phyloP scores from a whole-genome alignment of 1,284 basidiomycete species.

The Ganoderma lucidum region DNA sequence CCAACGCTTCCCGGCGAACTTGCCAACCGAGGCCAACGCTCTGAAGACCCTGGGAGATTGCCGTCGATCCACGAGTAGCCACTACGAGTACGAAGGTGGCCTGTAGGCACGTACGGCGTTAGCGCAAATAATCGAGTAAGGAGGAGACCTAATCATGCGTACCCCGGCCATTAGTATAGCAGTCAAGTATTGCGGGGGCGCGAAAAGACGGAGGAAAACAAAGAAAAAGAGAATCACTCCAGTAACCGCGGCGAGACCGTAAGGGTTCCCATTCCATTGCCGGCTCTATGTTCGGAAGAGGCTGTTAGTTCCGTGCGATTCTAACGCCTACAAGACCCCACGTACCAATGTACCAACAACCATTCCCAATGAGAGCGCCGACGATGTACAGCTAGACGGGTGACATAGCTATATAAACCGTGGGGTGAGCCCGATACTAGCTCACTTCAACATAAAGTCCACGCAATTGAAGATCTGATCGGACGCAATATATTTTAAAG shows the following conservation, averaged over 20 bases:
- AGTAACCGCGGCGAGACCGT: slow-evolving; percentile 62
- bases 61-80: slow-evolving; percentile 71
- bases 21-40: slow-evolving; percentile 62
- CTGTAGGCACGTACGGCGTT: slow-evolving; percentile 35
- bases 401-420: slow-evolving; percentile 46
- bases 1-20: slow-evolving; percentile 64
- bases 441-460: neutral
- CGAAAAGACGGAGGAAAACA: slow-evolving; percentile 60
- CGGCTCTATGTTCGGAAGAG: slow-evolving; percentile 45
- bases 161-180: slow-evolving; percentile 49
- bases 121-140: neutral
- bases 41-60: slow-evolving; percentile 49
- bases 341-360: slow-evolving; percentile 65
- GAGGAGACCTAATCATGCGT: slow-evolving; percentile 26
- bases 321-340: neutral
- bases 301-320: neutral
- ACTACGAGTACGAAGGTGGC: slow-evolving; percentile 55
- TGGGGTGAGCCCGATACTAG: neutral
- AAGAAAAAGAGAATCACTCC: slow-evolving; percentile 60
- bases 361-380: slow-evolving; percentile 57
- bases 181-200: slow-evolving; percentile 52
- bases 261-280: slow-evolving; percentile 61
- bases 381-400: slow-evolving; percentile 52
- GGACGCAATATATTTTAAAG: slow-evolving; percentile 65
- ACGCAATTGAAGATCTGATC: slow-evolving; percentile 64